Evolutionary conservation across 257 asterid species (phyloP), one percentile per base, ranked within the genome.

Genomic region (Salvia splendens): DNA sequence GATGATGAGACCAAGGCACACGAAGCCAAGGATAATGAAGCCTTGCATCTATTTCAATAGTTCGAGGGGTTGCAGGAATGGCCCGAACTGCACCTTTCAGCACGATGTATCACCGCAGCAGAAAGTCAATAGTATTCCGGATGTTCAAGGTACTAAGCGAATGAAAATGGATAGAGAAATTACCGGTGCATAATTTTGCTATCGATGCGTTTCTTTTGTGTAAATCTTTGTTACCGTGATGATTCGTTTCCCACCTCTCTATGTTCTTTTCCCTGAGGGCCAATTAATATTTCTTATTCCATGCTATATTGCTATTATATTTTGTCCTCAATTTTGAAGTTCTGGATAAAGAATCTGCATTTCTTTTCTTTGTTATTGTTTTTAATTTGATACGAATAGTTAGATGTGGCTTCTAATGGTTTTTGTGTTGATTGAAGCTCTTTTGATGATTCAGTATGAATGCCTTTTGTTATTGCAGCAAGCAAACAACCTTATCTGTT

Each of bases 141-240:
- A 86, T 28, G 82, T 80, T 63, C 93, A 78, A 33, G 76, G 60
- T 68, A 28, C 77, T 9, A 86, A 86, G 82, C 82, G 90, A 76
- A 67, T 82, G 82, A 86, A 86, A 80, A 16, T 82, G 75, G 86
- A 84, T 68, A 75, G 86, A 73, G 86, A 80, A 72, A 83, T 83
- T 59, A 75, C 81, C 42, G 78, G 85, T 71, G 65, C 75, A 65
- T 84, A 71, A 76, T 40, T 46, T 33, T n/a, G n/a, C n/a, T n/a
- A n/a, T n/a, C n/a, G n/a, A n/a, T n/a, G n/a, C n/a, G n/a, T n/a
- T n/a, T n/a, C n/a, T n/a, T n/a, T n/a, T 10, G 2, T 78, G 77
- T 78, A 73, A 61, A 65, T 69, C 71, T 71, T 79, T 45, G 38
- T 75, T 52, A 32, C 12, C 51, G 32, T 51, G 14, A 54, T 38